Base-by-base conservation (phyloP, 1,284 basidiomycete genomes). In the Porogramme epimiltina region DNA sequence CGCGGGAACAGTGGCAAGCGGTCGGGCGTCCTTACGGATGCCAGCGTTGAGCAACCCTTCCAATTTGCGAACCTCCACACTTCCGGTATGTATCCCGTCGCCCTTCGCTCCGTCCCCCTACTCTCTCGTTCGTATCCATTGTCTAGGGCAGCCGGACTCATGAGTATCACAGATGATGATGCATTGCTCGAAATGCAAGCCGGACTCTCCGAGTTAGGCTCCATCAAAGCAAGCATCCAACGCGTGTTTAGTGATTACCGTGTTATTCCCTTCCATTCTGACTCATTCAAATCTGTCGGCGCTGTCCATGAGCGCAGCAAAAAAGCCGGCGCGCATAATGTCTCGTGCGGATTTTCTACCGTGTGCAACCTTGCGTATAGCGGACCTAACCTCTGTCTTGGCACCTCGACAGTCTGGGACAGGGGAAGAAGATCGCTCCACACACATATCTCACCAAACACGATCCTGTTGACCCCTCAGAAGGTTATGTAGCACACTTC, bases 261-360 rank as follows among this genome's bases (percentile, higher is more conserved):
- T 13, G 18, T 23, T 9, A 25, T 24, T 2, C 19, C 45, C 3
- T 48, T 26, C 22, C 18, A 23, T 1, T 23, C 46, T 19, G 49
- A 36, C 4, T 18, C 22, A 11, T 54, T 50, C 22, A 36, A 23
- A 18, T 23, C 13, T 39, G 48, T 52, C 13, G 53, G 40, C 13
- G 28, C 47, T 2, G 46, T 62, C 11, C 60, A 62, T 31, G 60
- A 62, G 42, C 49, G 55, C 2, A 58, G 50, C 31, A 62, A 62
- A 50, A 62, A 62, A 39, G 60, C 60, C 4, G 60, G 60, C 9
- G 44, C 55, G n/a, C 60, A 62, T 25, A 56, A 51, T 42, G 55
- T 62, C 9, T 40, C 45, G 60, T 62, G 41, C 28, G 60, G n/a
- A n/a, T n/a, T n/a, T n/a, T n/a, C n/a, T 57, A 15, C 26, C 15